Evolutionary conservation across 2,329 filamentous ascomycete genomes (phyloP), one percentile per base, ranked within the genome.

Genomic region (Colletotrichum echinochloae): DNA sequence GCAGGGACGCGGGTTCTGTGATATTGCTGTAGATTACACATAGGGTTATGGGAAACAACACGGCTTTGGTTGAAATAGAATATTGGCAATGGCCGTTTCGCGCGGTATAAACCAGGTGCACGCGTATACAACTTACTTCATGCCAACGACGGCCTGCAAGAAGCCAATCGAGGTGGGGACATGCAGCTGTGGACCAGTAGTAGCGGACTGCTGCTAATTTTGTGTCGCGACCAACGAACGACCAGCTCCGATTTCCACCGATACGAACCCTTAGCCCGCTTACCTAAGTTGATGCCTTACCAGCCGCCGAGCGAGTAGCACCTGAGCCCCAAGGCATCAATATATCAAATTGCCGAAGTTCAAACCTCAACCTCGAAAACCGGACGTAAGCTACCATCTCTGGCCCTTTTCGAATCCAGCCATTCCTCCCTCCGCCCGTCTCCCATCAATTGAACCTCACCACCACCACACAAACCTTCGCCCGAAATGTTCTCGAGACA

Each of bases 401-500:
- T 35, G 60, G 41, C 30, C 48, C 33, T 61, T 16, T 60, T 48
- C 72, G 64, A 71, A 71, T 56, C 60, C 65, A 71, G 66, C 65
- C 65, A 66, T 68, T 59, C 68, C 68, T 51, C 52, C 65, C 60
- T 64, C 76, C 78, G 76, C 75, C 60, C 59, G 49, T 60, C 57
- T 60, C 68, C 52, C 56, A 66, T 68, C 66, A 70, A 72, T 63
- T 62, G 61, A 66, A 65, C 56, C 56, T 52, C 57, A 49, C 63
- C 64, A 62, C 52, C 35, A 72, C 72, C 72, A 72, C 65, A 63
- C 73, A 71, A 71, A 71, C 70, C 74, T 48, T 56, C 57, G 72
- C 65, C 73, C 80, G 82, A 77, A 80, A 90, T 90, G 88, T 82
- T 89, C 80, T 88, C 87, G 80, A 87, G 88, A 86, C 86, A 88